Base-by-base conservation (phyloP, 2,329 filamentous ascomycete genomes). In the Dactylonectria macrodidyma region DNA sequence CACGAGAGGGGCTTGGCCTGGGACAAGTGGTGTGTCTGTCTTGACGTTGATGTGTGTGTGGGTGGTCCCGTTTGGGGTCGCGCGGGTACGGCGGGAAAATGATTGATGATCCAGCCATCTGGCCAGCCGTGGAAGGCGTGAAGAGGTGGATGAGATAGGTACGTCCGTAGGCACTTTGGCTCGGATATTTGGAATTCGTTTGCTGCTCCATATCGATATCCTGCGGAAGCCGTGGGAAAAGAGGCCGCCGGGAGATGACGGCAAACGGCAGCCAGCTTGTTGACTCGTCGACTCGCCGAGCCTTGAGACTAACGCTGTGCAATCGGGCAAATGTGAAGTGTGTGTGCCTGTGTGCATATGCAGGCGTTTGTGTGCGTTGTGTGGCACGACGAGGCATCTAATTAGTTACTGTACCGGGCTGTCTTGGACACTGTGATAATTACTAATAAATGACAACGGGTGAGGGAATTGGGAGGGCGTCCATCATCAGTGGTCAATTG, bases 61-160 rank as follows among this genome's bases (percentile, higher is more conserved):
- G 52, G 52, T 57, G 46, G 51, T 60, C 30, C 58, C 41, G 26
- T 48, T 56, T 58, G 38, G 47, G 56, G 48, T 24, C 30, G 59
- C 59, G 48, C 48, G 51, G 63, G 46, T 48, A 66, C 58, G 58
- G 58, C 62, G 63, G 61, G 68, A 65, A 41, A 34, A 47, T 52
- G 69, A 63, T 70, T 69, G 67, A 67, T 65, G 67, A 72, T 68
- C 47, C 52, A 56, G 59, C 26, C 26, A 30, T 30, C 26, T 30
- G 7, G 26, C 62, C 50, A 30, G 26, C 62, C 50, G 58, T 59
- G 46, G 54, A 46, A 60, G 56, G 48, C 33, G 65, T 67, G 62
- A 67, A 73, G 62, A 65, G 72, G 56, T 61, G 51, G 62, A 63
- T 69, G 60, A 65, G 64, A 66, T 52, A 61, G 63, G 63, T 38